Percentiles rank a stretch among this genome's conserved stretches.
Evolutionary conservation across 2,329 filamentous ascomycete genomes (phyloP).

Genomic region (Alternaria consortialis): DNA sequence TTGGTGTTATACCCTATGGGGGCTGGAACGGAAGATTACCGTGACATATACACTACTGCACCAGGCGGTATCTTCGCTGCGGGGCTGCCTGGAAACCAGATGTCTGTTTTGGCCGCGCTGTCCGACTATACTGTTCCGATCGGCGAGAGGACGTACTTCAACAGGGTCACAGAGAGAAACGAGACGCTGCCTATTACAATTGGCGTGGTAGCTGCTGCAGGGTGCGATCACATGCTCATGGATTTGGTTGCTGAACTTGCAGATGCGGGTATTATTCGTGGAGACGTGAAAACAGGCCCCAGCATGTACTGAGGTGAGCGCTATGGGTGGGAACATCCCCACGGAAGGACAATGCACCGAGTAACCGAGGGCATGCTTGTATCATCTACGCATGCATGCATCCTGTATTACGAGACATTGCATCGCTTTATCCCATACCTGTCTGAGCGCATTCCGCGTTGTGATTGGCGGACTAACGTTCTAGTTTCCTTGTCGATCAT

Average conservation of each 20-base stretch:
- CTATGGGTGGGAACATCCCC: neutral
- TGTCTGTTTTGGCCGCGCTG: constrained; percentile 17
- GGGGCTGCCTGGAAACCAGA: constrained; percentile 12
- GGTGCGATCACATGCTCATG: constrained; percentile 25
- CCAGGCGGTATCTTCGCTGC: constrained; percentile 14
- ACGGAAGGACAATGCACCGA: neutral
- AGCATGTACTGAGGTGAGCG: constrained; percentile 9
- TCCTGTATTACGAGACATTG: neutral
- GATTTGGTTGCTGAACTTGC: constrained; percentile 19
- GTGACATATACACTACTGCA: constrained; percentile 10
- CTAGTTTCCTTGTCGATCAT: constrained; percentile 16
- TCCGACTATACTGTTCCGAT: constrained; percentile 20
- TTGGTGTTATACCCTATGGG: constrained; percentile 23
- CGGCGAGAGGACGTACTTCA: constrained; percentile 17
- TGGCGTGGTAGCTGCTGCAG: constrained; percentile 19
- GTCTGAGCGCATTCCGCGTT: neutral
- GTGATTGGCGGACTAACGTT: constrained; percentile 25
- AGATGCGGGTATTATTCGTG: constrained; percentile 12
- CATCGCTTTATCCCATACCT: neutral
- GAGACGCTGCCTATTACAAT: constrained; percentile 24
- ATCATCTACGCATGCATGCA: neutral
- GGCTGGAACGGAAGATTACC: constrained; percentile 15
- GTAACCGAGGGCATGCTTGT: neutral
- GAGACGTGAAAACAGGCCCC: constrained; percentile 18
- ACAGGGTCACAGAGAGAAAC: constrained; percentile 16